These are phyloP conservation scores for Ceratorhiza oryzae-sativae DNA, from an alignment of 1,284 basidiomycete species.

Conservation along the genomic window DNA sequence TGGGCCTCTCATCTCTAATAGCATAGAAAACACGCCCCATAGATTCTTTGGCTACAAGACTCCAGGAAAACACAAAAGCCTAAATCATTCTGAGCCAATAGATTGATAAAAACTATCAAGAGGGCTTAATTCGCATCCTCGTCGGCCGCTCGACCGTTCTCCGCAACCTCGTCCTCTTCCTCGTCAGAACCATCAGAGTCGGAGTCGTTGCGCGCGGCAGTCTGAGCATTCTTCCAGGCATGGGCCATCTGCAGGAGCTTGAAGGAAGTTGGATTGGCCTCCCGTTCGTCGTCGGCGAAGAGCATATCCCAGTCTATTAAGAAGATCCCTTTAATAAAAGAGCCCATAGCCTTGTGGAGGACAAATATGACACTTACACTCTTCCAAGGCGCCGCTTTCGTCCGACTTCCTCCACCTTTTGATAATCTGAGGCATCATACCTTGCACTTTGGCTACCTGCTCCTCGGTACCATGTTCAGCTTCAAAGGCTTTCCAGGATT, in stretches of 20 bases:
- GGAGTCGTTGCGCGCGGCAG: conserved; percentile 45
- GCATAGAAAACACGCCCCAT: too few species aligned
- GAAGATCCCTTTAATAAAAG: too few species aligned
- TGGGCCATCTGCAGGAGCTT: conserved; percentile 94
- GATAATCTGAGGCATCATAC: conserved; percentile 89
- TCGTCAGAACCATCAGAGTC: conserved; percentile 41
- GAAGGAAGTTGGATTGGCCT: conserved; percentile 90
- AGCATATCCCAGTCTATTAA: conserved; percentile 87
- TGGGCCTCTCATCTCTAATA: too few species aligned
- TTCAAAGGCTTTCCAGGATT: conserved; percentile 95
- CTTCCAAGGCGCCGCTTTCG: conserved; percentile 86
- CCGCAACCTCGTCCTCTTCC: conserved; percentile 39
- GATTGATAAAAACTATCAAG: neutral
- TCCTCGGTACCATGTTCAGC: conserved; percentile 73
- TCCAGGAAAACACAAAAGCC: neutral
- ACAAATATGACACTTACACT: conserved; percentile 58
- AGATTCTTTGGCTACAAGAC: neutral
- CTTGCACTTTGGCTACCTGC: conserved; percentile 79
- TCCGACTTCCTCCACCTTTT: conserved; percentile 83
- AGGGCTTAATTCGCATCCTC: neutral
- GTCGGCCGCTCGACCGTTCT: conserved; percentile 7
- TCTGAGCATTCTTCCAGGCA: conserved; percentile 71
- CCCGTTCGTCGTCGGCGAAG: conserved; percentile 93
- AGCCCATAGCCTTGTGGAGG: too few species aligned
- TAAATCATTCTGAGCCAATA: neutral